Conservation (phyloP, 2,329 filamentous ascomycete genomes). For the Hortaea sp. region DNA sequence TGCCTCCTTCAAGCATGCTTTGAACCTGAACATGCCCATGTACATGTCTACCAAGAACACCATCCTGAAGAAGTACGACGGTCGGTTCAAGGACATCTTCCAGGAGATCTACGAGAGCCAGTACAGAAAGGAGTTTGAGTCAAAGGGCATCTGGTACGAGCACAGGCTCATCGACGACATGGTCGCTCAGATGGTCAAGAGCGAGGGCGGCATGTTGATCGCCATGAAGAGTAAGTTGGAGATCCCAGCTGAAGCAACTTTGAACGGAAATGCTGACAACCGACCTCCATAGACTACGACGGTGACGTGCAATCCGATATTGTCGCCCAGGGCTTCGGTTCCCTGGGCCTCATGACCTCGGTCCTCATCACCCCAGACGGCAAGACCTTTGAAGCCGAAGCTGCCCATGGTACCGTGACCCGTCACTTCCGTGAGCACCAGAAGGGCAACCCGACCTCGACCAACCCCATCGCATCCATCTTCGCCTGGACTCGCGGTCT, state of each 20-base stretch:
- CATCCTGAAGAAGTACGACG: slow-evolving; percentile 97
- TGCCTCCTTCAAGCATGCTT: slow-evolving; percentile 89
- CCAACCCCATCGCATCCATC: slow-evolving; percentile 97
- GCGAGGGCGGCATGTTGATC: slow-evolving; percentile 89
- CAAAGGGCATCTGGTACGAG: slow-evolving; percentile 96
- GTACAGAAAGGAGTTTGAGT: slow-evolving; percentile 84
- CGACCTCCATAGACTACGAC: slow-evolving; percentile 66
- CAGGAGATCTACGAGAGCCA: slow-evolving; percentile 84
- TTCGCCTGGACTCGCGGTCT: slow-evolving; percentile 98
- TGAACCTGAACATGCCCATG: slow-evolving; percentile 78
- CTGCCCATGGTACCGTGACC: slow-evolving; percentile 95
- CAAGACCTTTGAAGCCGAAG: slow-evolving; percentile 94
- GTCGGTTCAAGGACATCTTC: slow-evolving; percentile 99
- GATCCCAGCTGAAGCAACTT: neutral
- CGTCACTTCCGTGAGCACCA: slow-evolving; percentile 98
- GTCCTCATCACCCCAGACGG: slow-evolving; percentile 94
- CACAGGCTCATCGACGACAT: slow-evolving; percentile 98
- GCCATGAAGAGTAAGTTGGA: slow-evolving; percentile 74
- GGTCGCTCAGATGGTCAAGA: slow-evolving; percentile 99
- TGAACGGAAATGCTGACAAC: neutral
- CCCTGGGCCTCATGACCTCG: slow-evolving; percentile 95
- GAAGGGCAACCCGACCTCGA: slow-evolving; percentile 93
- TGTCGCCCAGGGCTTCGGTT: slow-evolving; percentile 95
- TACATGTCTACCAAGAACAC: slow-evolving; percentile 99
- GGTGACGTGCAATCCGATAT: slow-evolving; percentile 98